Evolutionary conservation across 306 rosid species (phyloP), one percentile per base, ranked within the genome.

Genomic region (Vicia sativa): DNA sequence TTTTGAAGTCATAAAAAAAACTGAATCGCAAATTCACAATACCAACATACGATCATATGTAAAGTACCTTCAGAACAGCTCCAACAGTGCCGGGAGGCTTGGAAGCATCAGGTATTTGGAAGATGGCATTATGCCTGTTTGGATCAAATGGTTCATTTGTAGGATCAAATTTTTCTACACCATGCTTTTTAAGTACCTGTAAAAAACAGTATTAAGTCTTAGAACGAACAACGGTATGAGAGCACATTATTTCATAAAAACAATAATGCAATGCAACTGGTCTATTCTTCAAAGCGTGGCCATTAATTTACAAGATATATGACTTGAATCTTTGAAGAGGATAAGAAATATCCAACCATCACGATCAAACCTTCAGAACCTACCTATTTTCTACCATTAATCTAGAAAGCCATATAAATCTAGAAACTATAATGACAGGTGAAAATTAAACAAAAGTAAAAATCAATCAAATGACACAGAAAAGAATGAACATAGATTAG

Each of bases 101-200:
- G 62, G 99, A 83, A 76, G 85, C 81, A 80, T 90, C 92, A 55
- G 89, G 86, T 37, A 95, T 55, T 83, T 91, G 90, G 81, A 88
- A 95, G 23, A 88, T 72, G 2, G 99, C 99, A 3, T 87, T 80
- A 75, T 95, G 99, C 75, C 80, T 90, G 81, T 95, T 79, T 26
- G 99, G 99, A 83, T 95, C 84, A 76, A 95, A 95, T 28, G 97
- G 89, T 80, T 95, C 97, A 76, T 95, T 88, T 62, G 79, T 72
- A 38, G 99, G 96, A 80, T 90, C 97, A 79, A 68, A 95, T 56
- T 83, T 95, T 80, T 85, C 96, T 10, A 95, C 69, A 37, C 97
- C 99, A 42, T 67, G 80, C 82, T 90, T 95, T 74, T 70, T 90
- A 29, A 95, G 87, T 43, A 83, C 95, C 99, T 95, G 89, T 39